These are phyloP conservation scores for Sordaria brevicollis DNA, from an alignment of 495 filamentous ascomycete species.

Conservation along the genomic window DNA sequence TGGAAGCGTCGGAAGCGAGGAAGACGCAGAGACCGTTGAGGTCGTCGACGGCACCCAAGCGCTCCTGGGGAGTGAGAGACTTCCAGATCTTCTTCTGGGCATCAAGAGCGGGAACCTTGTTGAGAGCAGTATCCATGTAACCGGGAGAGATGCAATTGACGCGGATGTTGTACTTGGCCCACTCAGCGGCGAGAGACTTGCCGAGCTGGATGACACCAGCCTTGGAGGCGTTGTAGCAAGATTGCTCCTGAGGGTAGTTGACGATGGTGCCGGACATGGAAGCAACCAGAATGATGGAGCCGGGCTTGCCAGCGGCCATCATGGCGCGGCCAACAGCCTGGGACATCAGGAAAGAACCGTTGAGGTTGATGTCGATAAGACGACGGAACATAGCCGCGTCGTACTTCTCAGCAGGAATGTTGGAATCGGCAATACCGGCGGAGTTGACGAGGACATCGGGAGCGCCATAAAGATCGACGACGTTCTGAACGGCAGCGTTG, in stretches of 20 bases:
- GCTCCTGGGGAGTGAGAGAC: conserved; percentile 57
- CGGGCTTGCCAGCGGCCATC: conserved; percentile 54
- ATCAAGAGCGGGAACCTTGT: conserved; percentile 61
- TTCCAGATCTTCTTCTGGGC: conserved; percentile 75
- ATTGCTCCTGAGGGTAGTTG: conserved; percentile 72
- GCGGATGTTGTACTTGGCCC: conserved; percentile 63
- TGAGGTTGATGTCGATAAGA: conserved; percentile 68
- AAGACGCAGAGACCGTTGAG: conserved; percentile 71
- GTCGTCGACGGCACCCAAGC: conserved; percentile 65
- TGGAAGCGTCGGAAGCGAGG: conserved; percentile 60
- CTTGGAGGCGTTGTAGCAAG: conserved; percentile 73
- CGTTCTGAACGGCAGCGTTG: conserved; percentile 47
- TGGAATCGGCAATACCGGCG: conserved; percentile 70
- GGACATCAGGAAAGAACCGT: conserved; percentile 57
- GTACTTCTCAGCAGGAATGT: conserved; percentile 44
- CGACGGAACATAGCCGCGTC: conserved; percentile 58
- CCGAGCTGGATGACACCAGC: conserved; percentile 67
- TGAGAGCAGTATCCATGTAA: conserved; percentile 72
- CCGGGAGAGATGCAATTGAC: conserved; percentile 72
- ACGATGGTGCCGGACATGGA: conserved; percentile 72
- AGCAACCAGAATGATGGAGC: conserved; percentile 62
- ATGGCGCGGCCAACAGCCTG: conserved; percentile 55
- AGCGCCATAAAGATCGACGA: conserved; percentile 49
- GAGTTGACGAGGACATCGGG: conserved; percentile 72
- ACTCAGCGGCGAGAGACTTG: conserved; percentile 70